These are phyloP conservation scores for Candida mattraensis DNA, from an alignment of 805 yeast genomes.

Conservation along the genomic window DNA sequence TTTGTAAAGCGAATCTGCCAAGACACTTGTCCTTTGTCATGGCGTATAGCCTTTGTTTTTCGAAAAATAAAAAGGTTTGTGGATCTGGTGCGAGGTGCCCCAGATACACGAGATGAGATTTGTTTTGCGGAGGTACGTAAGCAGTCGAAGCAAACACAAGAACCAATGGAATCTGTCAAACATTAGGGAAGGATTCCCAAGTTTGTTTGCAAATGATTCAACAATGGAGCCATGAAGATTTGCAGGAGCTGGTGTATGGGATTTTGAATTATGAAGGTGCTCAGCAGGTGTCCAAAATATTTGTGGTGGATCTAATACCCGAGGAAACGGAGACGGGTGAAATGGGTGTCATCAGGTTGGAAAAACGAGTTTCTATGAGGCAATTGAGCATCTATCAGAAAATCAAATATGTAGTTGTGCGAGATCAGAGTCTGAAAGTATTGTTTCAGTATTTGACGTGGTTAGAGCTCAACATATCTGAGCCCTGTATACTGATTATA, in stretches of 20 bases:
- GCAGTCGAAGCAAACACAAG: too few species aligned
- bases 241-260: constrained; percentile 2
- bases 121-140: too few species aligned
- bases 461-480: constrained; percentile 9
- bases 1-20: too few species aligned
- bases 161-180: too few species aligned
- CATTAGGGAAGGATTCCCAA: too few species aligned
- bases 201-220: constrained; percentile 4
- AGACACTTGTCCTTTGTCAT: constrained; percentile 4
- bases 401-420: constrained; percentile 8
- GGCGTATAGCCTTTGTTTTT: constrained; percentile 14
- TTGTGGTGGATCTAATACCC: constrained; percentile 8
- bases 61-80: constrained; percentile 6
- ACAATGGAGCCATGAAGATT: constrained; percentile 5
- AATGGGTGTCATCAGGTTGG: too few species aligned
- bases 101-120: too few species aligned
- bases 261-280: background rate
- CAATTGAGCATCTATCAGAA: constrained; percentile 7
- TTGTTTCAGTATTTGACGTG: constrained; percentile 12
- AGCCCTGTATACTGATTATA: constrained; percentile 12
- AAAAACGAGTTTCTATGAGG: constrained; percentile 7
- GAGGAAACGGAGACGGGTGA: constrained; percentile 3
- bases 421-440: constrained; percentile 1
- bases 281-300: background rate
- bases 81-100: constrained; percentile 11